Base-by-base conservation (phyloP, 1,139 yeast species). In the Taphrina deformans region DNA sequence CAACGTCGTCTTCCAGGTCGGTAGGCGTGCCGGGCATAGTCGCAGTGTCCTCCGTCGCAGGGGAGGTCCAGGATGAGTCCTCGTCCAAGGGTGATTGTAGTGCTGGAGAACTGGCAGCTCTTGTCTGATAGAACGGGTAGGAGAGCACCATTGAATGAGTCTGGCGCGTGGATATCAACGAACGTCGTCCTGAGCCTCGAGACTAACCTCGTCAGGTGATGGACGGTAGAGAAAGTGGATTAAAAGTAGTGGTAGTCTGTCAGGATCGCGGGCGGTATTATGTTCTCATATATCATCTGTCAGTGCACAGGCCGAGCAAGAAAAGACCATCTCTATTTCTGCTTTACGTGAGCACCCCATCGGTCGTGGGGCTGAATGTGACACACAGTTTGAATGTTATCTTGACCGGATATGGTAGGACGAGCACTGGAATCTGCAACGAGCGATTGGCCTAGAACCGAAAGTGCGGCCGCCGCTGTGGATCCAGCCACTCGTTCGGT, bases 1-100 rank as follows among this genome's bases (percentile, higher is more conserved):
- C 26, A 21, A 23, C 24, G 12, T 44, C 48, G 48, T 44, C 48
- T 21, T 21, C 27, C n/a, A 21, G 4, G n/a, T 44, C 48, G 7
- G 27, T 23, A 6, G 53, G 53, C 10, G 53, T 48, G 53, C 53
- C 35, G 21, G 53, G 53, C 53, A 48, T 48, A 27, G 53, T 27
- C 23, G 53, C 53, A 16, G 53, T 27, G 35, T 48, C 53, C 27
- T 27, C 53, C 12, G 53, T 48, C 6, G 53, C 53, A 6, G 53
- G 53, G n/a, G 53, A 48, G 12, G 53, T 44, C 48, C 48, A 44
- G 27, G 48, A 44, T 10, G 48, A 44, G 26, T 44, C 48, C n/a
- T 44, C 48, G 48, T 44, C 48, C 24, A 21, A 44, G 7, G 48
- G 27, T 21, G 48, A 44, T 21, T 44, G 27, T 10, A 44, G n/a